phyloP scores from a whole-genome alignment of 164 flowering plant species.

The Berberis thunbergii region DNA sequence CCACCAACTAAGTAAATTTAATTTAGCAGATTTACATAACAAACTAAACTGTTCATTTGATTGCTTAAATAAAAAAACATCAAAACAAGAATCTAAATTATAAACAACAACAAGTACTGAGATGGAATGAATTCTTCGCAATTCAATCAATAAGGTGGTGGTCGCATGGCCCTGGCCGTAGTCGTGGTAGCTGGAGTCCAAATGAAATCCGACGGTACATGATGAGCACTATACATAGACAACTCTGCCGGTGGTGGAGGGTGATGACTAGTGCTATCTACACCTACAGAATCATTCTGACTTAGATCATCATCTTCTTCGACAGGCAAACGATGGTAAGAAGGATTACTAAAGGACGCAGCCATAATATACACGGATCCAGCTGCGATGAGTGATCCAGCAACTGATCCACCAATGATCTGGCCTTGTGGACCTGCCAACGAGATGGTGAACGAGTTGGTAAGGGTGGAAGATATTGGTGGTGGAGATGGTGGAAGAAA shows the following conservation, averaged over 20 bases:
- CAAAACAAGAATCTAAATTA: not conserved
- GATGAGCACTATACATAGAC: slow-evolving; percentile 1
- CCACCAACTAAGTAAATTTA: no score
- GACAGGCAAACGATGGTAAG: slow-evolving; percentile 36
- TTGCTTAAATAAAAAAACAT: not conserved
- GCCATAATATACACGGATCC: slow-evolving; percentile 47
- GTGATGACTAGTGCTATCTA: no score
- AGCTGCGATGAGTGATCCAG: slow-evolving; percentile 42
- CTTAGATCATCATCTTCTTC: slow-evolving; percentile 24
- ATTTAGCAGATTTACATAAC: no score
- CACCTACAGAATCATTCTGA: not conserved
- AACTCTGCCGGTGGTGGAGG: not conserved
- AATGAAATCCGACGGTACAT: not conserved
- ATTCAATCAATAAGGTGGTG: not conserved
- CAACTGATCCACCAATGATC: slow-evolving; percentile 61
- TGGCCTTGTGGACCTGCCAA: slow-evolving; percentile 65
- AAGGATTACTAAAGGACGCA: slow-evolving; percentile 39
- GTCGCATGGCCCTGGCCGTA: not conserved
- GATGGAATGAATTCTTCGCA: not conserved
- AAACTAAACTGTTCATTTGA: no score
- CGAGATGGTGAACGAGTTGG: slow-evolving; percentile 32
- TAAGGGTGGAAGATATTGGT: not conserved
- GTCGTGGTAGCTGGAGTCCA: not conserved
- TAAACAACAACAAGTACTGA: slow-evolving; percentile 15
- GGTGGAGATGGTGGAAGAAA: slow-evolving; percentile 30